Conservation (phyloP, 139 green algal genomes). For the Microglena sp. region DNA sequence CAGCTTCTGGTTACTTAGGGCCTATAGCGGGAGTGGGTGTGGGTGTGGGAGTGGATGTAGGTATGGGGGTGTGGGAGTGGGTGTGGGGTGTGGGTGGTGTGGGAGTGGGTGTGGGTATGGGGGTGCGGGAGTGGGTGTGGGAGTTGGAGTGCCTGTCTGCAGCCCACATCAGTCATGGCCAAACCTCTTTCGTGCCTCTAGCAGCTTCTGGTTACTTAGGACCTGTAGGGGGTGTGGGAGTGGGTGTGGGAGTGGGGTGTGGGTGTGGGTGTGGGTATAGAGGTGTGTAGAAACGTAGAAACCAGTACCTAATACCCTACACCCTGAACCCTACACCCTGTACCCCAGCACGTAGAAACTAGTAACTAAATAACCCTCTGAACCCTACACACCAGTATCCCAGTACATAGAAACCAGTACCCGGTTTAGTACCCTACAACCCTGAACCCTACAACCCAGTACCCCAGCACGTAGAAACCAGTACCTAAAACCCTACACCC, state of each 20-base stretch:
- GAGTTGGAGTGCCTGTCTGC: not conserved
- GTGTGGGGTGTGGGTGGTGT: too few species aligned
- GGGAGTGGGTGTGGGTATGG: conserved; percentile 7
- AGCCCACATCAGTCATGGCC: conserved; percentile 26
- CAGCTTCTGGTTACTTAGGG: conserved; percentile 89
- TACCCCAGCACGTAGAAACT: too few species aligned
- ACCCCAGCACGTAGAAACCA: not conserved
- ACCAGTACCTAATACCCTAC: too few species aligned
- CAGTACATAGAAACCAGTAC: too few species aligned
- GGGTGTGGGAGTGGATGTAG: not conserved
- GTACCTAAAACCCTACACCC: not conserved
- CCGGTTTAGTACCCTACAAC: too few species aligned
- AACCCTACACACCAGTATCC: too few species aligned
- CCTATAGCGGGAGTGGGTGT: conserved; percentile 31
- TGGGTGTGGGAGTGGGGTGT: not conserved
- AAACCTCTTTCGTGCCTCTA: conserved; percentile 68
- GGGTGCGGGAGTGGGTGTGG: conserved; percentile 9
- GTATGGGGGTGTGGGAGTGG: not conserved
- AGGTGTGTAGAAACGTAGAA: too few species aligned
- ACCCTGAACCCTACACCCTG: too few species aligned
- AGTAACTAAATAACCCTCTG: too few species aligned
- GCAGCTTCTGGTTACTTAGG: conserved; percentile 87
- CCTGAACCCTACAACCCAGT: too few species aligned
- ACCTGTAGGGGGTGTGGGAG: conserved; percentile 37
- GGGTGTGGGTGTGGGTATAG: too few species aligned